Evolutionary conservation across 2,329 filamentous ascomycete genomes (phyloP).

Genomic region (Cytospora chrysosperma): DNA sequence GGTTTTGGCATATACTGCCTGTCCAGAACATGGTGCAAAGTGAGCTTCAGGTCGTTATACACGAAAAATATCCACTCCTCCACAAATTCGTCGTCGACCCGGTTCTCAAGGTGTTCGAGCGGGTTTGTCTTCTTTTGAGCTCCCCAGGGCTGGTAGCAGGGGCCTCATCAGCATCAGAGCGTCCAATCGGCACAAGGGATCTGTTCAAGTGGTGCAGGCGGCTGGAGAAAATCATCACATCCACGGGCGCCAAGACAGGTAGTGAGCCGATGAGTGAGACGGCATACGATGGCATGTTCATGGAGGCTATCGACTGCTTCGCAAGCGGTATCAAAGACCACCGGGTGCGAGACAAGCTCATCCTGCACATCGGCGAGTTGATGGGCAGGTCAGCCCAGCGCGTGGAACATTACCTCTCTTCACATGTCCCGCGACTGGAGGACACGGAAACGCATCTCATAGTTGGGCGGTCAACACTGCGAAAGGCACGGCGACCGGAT

Average conservation of each 20-base stretch:
- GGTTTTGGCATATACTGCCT: constrained; percentile 80
- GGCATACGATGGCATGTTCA: constrained; percentile 78
- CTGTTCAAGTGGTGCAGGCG: constrained; percentile 89
- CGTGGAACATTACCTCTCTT: constrained; percentile 72
- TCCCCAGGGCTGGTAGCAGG: constrained; percentile 32
- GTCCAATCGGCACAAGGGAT: constrained; percentile 62
- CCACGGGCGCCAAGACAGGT: constrained; percentile 61
- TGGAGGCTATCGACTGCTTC: constrained; percentile 93
- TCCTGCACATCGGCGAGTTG: constrained; percentile 75
- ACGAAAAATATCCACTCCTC: constrained; percentile 68
- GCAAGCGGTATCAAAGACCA: constrained; percentile 73
- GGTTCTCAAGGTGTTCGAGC: constrained; percentile 59
- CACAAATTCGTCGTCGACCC: constrained; percentile 55
- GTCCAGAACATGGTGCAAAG: constrained; percentile 63
- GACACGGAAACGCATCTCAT: constrained; percentile 57
- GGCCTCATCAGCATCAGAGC: constrained; percentile 31
- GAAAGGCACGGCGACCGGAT: constrained; percentile 55
- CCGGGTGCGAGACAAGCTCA: constrained; percentile 58
- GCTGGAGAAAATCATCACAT: constrained; percentile 63
- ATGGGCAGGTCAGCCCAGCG: constrained; percentile 84
- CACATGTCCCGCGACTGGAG: constrained; percentile 69
- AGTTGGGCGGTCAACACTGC: constrained; percentile 66
- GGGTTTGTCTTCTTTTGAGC: constrained; percentile 46
- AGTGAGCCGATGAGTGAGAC: constrained; percentile 71
- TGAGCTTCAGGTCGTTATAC: constrained; percentile 75